Percentiles rank a stretch among this genome's conserved stretches.
phyloP scores from a whole-genome alignment of 164 flowering plant genomes.

The Sextonia rubra region DNA sequence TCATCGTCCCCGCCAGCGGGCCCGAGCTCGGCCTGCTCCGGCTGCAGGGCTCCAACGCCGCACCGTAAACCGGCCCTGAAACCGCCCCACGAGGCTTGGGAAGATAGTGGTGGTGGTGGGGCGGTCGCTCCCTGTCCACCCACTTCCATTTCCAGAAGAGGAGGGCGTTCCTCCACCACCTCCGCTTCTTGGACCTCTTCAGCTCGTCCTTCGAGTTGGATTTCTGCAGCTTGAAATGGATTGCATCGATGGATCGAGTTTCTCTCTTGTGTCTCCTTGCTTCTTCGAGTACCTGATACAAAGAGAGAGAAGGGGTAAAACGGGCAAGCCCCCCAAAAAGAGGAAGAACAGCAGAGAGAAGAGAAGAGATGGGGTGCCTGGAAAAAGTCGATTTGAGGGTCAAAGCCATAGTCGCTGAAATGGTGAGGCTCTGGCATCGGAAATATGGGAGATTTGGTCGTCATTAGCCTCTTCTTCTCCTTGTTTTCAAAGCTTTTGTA shows the following conservation, averaged over 20 bases:
- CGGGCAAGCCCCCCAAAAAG: background rate
- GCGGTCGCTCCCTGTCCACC: slow-evolving; percentile 8
- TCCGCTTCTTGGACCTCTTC: slow-evolving; percentile 40
- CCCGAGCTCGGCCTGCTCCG: slow-evolving; percentile 63
- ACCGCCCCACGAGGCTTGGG: slow-evolving; percentile 22
- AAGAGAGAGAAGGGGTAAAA: background rate
- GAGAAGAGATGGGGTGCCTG: slow-evolving; percentile 40
- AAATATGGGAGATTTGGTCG: slow-evolving; percentile 44
- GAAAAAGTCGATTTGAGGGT: slow-evolving; percentile 77
- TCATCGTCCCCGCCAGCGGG: slow-evolving; percentile 50
- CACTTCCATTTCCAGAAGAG: slow-evolving; percentile 57
- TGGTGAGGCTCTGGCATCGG: slow-evolving; percentile 58
- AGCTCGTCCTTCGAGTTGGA: slow-evolving; percentile 59
- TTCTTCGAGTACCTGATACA: slow-evolving; percentile 55
- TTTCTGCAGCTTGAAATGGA: slow-evolving; percentile 78
- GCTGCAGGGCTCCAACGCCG: slow-evolving; percentile 43
- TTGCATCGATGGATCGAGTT: slow-evolving; percentile 46
- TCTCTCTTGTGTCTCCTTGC: slow-evolving; percentile 63
- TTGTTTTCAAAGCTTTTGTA: background rate
- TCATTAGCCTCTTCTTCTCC: slow-evolving; percentile 3
- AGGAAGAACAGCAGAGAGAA: background rate
- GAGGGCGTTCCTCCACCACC: slow-evolving; percentile 77
- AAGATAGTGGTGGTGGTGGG: background rate
- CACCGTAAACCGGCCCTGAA: slow-evolving; percentile 66
- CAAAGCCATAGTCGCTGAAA: slow-evolving; percentile 94